Evolutionary conservation across 305 asterid species (phyloP).

Genomic region (Rubia peregrina): DNA sequence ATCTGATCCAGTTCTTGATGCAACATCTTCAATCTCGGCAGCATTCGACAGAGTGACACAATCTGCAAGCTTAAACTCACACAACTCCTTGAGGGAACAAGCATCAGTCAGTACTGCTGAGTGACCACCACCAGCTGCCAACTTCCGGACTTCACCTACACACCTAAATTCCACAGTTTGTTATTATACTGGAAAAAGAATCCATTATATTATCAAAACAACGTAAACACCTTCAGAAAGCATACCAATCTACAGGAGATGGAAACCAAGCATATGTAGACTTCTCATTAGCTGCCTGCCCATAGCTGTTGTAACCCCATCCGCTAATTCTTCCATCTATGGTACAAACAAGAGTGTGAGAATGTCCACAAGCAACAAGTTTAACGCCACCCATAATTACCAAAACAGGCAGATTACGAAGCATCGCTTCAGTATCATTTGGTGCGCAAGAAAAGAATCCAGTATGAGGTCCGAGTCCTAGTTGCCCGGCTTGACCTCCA

Average conservation of each 20-base stretch:
- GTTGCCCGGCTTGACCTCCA: slow-evolving; percentile 87
- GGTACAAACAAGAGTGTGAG: slow-evolving; percentile 81
- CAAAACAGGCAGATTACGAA: slow-evolving; percentile 71
- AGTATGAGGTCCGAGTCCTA: slow-evolving; percentile 85
- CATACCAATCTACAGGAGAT: slow-evolving; percentile 96
- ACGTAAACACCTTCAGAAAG: slow-evolving; percentile 5
- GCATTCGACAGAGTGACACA: slow-evolving; percentile 64
- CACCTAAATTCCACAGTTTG: slow-evolving; percentile 46
- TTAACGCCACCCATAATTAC: slow-evolving; percentile 68
- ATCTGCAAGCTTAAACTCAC: slow-evolving; percentile 82
- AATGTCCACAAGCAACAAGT: slow-evolving; percentile 86
- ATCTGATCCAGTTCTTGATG: slow-evolving; percentile 79
- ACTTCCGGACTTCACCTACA: slow-evolving; percentile 80
- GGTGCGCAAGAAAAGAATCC: slow-evolving; percentile 57
- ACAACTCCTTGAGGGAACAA: slow-evolving; percentile 93
- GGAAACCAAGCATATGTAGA: slow-evolving; percentile 94
- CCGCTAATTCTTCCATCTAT: slow-evolving; percentile 89
- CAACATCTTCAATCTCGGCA: slow-evolving; percentile 63
- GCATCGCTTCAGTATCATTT: slow-evolving; percentile 59
- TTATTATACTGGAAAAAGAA: slow-evolving; percentile 3
- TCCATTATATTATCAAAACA: not conserved
- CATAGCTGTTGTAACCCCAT: slow-evolving; percentile 97
- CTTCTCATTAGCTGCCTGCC: slow-evolving; percentile 95
- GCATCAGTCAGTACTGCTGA: slow-evolving; percentile 95
- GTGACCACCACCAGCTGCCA: slow-evolving; percentile 99